A percentile compares a stretch with the other conserved stretches of the same genome.
phyloP scores from a whole-genome alignment of 768 basidiomycete genomes.

The Agaricus subrufescens region DNA sequence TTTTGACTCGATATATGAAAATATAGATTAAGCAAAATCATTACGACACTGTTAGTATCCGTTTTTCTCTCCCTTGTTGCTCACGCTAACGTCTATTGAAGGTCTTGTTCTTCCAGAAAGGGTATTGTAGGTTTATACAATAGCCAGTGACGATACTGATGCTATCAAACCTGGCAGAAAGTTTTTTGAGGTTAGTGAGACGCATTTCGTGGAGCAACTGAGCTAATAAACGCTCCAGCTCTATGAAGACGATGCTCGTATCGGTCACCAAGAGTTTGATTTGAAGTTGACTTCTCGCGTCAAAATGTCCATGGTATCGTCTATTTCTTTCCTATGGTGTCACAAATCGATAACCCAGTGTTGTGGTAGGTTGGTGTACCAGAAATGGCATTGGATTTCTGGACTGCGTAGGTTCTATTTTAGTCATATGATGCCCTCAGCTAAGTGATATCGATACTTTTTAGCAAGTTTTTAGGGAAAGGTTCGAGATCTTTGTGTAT shows the following conservation, averaged over 20 bases:
- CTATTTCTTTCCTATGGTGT: conserved; percentile 12
- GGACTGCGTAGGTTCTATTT: conserved; percentile 66
- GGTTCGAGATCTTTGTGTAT: conserved; percentile 29
- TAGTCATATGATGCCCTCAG: neutral
- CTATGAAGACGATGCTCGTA: conserved; percentile 94
- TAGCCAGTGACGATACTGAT: neutral
- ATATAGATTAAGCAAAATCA: conserved; percentile 92
- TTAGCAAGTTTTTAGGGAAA: conserved; percentile 79
- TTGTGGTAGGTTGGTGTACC: conserved; percentile 82
- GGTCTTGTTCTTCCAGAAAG: conserved; percentile 98
- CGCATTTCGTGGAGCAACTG: neutral
- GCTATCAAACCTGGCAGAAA: conserved; percentile 40
- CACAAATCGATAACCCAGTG: neutral
- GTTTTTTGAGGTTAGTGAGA: conserved; percentile 61
- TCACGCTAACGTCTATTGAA: conserved; percentile 23
- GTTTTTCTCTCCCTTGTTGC: conserved; percentile 2
- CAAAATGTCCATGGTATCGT: conserved; percentile 93
- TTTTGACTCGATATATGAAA: neutral
- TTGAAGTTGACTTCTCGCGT: conserved; percentile 88
- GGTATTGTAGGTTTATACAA: conserved; percentile 35
- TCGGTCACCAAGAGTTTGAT: conserved; percentile 94
- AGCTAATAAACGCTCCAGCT: conserved; percentile 34
- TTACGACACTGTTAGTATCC: conserved; percentile 73
- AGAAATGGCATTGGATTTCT: conserved; percentile 88
- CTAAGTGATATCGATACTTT: neutral